Base-by-base conservation (phyloP, 352 stramenopile species). In the Globisporangium okanoganense region DNA sequence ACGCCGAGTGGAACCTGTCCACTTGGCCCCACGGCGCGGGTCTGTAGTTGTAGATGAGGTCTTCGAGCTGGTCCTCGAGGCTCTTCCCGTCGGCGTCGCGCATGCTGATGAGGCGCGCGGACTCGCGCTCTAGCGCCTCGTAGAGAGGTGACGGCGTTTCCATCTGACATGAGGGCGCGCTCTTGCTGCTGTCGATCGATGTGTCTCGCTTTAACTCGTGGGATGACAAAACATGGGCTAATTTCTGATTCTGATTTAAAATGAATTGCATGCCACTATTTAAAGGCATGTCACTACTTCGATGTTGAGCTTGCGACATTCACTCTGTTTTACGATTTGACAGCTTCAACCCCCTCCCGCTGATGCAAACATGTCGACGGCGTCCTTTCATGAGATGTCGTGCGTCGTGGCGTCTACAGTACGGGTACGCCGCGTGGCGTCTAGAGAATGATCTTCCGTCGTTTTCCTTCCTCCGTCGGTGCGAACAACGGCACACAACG, bases 331-430 rank as follows among this genome's bases (percentile, higher is more conserved):
- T 36, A 36, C 35, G 35, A 44, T 44, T 22, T 44, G 38, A 52
- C 27, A n/a, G n/a, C n/a, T n/a, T n/a, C n/a, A n/a, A n/a, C n/a
- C n/a, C n/a, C n/a, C n/a, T n/a, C n/a, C n/a, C n/a, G n/a, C n/a
- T n/a, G n/a, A n/a, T n/a, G n/a, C n/a, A n/a, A n/a, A 36, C 24
- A 56, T 47, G 31, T 22, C 38, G 50, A 35, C 31, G 25, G 52
- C 24, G 52, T 41, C 52, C 22, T 36, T 58, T 58, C 52, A 25
- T 18, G 36, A n/a, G 52, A 44, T 20, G 16, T 41, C 33, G 35
- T 41, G 38, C 54, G 25, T 25, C 29, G 29, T 49, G 38, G 27
- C 27, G 54, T 60, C 38, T 56, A 56, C 56, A 61, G 44, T 62
- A 62, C 45, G 5, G 14, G 5, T 25, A 13, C 12, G 51, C n/a